A percentile compares a stretch with the other conserved stretches of the same genome.
Evolutionary conservation across 306 rosid genomes (phyloP).

Genomic region (Cucurbita ficifolia): DNA sequence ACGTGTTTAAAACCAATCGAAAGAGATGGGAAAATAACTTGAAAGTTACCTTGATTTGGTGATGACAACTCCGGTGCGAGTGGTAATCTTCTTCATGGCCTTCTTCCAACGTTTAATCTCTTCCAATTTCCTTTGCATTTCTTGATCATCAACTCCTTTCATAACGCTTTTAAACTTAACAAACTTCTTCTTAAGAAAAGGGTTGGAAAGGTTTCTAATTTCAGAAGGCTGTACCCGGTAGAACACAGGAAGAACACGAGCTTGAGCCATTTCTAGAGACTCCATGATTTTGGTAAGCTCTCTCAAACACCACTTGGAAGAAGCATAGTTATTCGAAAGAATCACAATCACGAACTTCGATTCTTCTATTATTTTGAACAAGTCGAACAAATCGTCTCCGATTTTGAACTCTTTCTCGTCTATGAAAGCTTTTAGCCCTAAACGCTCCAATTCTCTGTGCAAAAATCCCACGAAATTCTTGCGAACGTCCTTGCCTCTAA

Average conservation of each 20-base stretch:
- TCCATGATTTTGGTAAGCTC: background rate
- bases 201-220: too few species aligned
- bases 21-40: too few species aligned
- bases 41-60: too few species aligned
- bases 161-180: too few species aligned
- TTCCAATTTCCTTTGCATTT: too few species aligned
- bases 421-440: background rate
- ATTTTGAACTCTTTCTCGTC: background rate
- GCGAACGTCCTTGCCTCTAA: background rate
- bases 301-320: constrained; percentile 7
- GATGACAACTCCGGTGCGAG: too few species aligned
- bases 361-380: background rate
- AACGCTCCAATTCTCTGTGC: background rate
- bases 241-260: background rate
- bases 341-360: background rate
- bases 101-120: too few species aligned
- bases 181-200: too few species aligned
- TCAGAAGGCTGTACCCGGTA: background rate
- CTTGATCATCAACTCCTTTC: too few species aligned
- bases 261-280: background rate
- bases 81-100: too few species aligned
- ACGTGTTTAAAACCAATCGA: too few species aligned
- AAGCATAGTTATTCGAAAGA: background rate
- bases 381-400: background rate
- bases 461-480: background rate